A percentile compares a stretch with the other conserved stretches of the same genome.
Conservation (phyloP, 2,329 filamentous ascomycete genomes). For the Cercospora janseana region DNA sequence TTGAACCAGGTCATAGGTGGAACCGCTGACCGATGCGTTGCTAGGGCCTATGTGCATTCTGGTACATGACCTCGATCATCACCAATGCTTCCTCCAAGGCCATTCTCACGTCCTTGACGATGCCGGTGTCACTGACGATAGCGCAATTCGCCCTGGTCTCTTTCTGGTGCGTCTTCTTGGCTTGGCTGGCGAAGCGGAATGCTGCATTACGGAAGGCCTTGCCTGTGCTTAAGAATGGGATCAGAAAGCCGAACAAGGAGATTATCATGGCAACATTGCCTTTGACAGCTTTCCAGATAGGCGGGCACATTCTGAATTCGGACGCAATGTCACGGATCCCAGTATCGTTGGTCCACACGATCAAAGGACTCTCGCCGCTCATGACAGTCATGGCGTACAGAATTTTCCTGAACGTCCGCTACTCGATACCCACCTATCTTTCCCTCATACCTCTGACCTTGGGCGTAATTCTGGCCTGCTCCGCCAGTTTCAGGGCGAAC, state of each 20-base stretch:
- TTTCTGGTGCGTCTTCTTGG: slow-evolving; percentile 77
- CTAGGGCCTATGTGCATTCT: slow-evolving; percentile 79
- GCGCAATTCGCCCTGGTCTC: slow-evolving; percentile 93
- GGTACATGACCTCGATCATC: slow-evolving; percentile 93
- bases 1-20: not conserved
- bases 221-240: slow-evolving; percentile 78
- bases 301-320: slow-evolving; percentile 88
- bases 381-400: slow-evolving; percentile 95
- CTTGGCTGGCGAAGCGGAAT: slow-evolving; percentile 71
- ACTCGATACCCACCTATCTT: slow-evolving; percentile 81
- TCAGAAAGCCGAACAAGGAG: slow-evolving; percentile 75
- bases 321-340: slow-evolving; percentile 93
- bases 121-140: slow-evolving; percentile 86
- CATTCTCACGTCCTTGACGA: slow-evolving; percentile 86
- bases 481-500: slow-evolving; percentile 85
- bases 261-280: slow-evolving; percentile 87
- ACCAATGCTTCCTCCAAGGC: slow-evolving; percentile 98
- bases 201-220: slow-evolving; percentile 68
- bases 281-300: slow-evolving; percentile 86
- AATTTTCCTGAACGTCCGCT: slow-evolving; percentile 81
- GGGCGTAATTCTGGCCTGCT: slow-evolving; percentile 95
- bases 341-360: slow-evolving; percentile 95
- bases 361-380: slow-evolving; percentile 92
- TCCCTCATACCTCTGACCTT: slow-evolving; percentile 74
- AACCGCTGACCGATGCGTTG: slow-evolving; percentile 29